These are phyloP conservation scores for Coemansia sp. DNA, from an alignment of 192 early-diverging fungal species.

Conservation along the genomic window DNA sequence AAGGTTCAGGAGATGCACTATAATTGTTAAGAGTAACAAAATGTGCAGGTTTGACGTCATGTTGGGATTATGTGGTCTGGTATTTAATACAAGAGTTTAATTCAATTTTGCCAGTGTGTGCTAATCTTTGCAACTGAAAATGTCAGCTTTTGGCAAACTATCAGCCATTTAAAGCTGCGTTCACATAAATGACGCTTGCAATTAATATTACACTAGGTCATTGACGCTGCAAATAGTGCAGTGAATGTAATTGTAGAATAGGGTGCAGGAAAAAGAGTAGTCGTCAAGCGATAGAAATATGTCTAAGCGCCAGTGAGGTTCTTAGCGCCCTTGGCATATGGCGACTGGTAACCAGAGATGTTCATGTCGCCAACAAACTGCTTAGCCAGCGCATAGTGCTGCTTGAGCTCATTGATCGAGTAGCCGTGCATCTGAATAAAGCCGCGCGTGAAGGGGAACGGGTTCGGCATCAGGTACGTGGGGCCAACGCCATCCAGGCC, in stretches of 20 bases:
- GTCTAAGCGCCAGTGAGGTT: conserved; percentile 2
- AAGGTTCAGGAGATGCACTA: too few relatives aligned
- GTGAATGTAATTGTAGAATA: neutral
- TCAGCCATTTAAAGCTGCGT: too few relatives aligned
- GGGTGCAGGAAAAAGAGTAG: neutral
- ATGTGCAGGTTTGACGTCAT: too few relatives aligned
- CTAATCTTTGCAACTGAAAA: too few relatives aligned
- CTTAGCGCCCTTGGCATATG: conserved; percentile 34
- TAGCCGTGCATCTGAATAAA: conserved; percentile 48
- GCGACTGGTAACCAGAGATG: conserved; percentile 44
- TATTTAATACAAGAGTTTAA: too few relatives aligned
- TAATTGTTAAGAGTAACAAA: too few relatives aligned
- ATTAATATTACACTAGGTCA: too few relatives aligned
- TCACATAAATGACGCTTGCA: too few relatives aligned
- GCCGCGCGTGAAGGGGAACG: conserved; percentile 28
- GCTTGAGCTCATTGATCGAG: conserved; percentile 31
- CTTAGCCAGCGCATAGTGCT: conserved; percentile 34
- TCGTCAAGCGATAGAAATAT: neutral
- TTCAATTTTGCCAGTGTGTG: too few relatives aligned
- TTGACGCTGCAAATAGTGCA: too few relatives aligned
- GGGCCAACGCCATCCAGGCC: conserved; percentile 25
- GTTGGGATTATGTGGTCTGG: too few relatives aligned
- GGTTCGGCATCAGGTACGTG: conserved; percentile 49
- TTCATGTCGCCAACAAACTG: conserved; percentile 53
- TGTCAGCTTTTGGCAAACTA: too few relatives aligned